These are phyloP conservation scores for Spergularia marina DNA, from an alignment of 148 eudicot species.

Conservation along the genomic window DNA sequence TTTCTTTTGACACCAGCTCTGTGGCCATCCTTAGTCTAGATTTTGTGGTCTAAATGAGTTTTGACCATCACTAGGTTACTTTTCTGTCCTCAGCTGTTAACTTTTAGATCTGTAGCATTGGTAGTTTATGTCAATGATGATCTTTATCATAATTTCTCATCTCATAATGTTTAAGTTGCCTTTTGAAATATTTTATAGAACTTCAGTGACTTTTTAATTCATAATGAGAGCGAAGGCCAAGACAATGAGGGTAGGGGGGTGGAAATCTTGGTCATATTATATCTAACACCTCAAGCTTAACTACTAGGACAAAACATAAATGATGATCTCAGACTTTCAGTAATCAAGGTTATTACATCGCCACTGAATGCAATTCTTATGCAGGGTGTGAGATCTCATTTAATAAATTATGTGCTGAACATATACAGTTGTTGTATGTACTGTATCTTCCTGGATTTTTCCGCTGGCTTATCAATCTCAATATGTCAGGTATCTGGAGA, in stretches of 20 bases:
- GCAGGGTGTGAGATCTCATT: not conserved
- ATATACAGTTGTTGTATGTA: not conserved
- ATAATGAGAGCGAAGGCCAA: too few species aligned
- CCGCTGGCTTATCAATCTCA: conserved; percentile 6
- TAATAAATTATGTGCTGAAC: not conserved
- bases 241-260: too few species aligned
- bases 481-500: conserved; percentile 83
- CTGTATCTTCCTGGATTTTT: not conserved
- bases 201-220: not conserved
- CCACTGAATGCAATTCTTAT: not conserved
- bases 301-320: not conserved
- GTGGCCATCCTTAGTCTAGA: too few species aligned
- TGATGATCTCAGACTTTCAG: not conserved
- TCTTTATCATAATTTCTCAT: not conserved
- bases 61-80: too few species aligned
- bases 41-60: too few species aligned
- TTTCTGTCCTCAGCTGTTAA: too few species aligned
- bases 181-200: not conserved
- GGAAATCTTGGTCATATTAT: too few species aligned
- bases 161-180: not conserved
- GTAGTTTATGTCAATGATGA: not conserved
- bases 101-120: not conserved
- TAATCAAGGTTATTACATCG: not conserved
- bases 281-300: too few species aligned
- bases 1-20: too few species aligned